Evolutionary conservation across 805 yeast species (phyloP), one percentile per base, ranked within the genome.

Genomic region (Saccharomycopsis fibuligera): DNA sequence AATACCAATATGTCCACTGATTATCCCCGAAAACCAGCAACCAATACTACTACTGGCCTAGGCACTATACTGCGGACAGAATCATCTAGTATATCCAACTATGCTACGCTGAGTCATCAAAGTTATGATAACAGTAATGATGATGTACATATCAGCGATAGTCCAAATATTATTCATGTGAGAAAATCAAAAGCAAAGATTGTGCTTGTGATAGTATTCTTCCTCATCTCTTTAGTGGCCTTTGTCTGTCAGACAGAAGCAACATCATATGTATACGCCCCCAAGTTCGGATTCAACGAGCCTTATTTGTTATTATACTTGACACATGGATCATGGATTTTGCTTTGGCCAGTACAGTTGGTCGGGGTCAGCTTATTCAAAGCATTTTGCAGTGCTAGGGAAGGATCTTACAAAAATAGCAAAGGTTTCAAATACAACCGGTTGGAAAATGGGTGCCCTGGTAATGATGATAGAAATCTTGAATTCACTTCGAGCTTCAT

Each of bases 171-270:
- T n/a, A n/a, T n/a, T n/a, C 5, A 39, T 16, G 19, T n/a, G 42
- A 39, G 10, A 16, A 8, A 19, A 42, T 14, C 35, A 8, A 23
- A 23, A 33, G 29, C 35, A 35, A 71, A 68, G 48, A 58, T 76
- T n/a, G 50, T 67, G 3, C 69, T 74, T 54, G 78, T 81, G 4
- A 64, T 67, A 2, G 54, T 65, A 1, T 68, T 83, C 1, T 72
- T 81, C 37, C 12, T 70, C 1, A 50, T 76, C 1, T 75, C 83
- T 0, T 55, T 81, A 50, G 58, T 76, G 5, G 58, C 89, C 2
- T 88, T 88, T 64, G 89, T 88, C 3, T 58, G 73, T 14, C 96
- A 87, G 60, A 87, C 96, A 0, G 96, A 87, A 61, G 68, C 81
- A 51, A 86, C 95, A 1, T 74, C 87, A 5, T 80, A 80, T 48